Conservation (phyloP, 108 stramenopile species). For the Poteriospumella lacustris region DNA sequence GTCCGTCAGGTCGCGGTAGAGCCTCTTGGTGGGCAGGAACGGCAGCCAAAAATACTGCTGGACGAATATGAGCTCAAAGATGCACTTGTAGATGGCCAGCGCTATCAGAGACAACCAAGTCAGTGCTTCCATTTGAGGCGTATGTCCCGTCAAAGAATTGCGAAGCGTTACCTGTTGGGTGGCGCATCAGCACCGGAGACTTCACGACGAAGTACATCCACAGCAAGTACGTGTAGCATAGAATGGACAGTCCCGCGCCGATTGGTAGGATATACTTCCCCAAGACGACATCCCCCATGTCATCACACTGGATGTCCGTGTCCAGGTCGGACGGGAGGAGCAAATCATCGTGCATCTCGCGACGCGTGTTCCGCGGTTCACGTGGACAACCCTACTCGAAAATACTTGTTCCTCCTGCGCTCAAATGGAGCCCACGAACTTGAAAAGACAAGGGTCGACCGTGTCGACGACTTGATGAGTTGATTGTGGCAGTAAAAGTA, state of each 20-base stretch:
- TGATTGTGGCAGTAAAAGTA: too few species aligned
- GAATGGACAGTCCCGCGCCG: neutral
- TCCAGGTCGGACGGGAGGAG: neutral
- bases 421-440: too few species aligned
- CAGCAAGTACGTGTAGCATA: slow-evolving; percentile 5
- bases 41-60: slow-evolving; percentile 24
- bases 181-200: slow-evolving; percentile 1
- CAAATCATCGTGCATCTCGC: too few species aligned
- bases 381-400: too few species aligned
- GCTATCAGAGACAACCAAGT: neutral
- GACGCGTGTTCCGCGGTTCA: too few species aligned
- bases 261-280: neutral
- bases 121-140: neutral
- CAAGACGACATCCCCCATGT: neutral
- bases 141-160: neutral
- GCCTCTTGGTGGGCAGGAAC: neutral
- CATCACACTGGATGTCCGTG: neutral
- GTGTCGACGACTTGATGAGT: too few species aligned
- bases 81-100: slow-evolving; percentile 17
- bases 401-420: too few species aligned
- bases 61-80: slow-evolving; percentile 18
- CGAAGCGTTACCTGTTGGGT: slow-evolving; percentile 17
- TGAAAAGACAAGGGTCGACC: too few species aligned
- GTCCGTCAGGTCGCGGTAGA: neutral
- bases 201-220: slow-evolving; percentile 20